Conservation (phyloP, 768 basidiomycete species). For the Tylopilus plumbeoviolaceoides region DNA sequence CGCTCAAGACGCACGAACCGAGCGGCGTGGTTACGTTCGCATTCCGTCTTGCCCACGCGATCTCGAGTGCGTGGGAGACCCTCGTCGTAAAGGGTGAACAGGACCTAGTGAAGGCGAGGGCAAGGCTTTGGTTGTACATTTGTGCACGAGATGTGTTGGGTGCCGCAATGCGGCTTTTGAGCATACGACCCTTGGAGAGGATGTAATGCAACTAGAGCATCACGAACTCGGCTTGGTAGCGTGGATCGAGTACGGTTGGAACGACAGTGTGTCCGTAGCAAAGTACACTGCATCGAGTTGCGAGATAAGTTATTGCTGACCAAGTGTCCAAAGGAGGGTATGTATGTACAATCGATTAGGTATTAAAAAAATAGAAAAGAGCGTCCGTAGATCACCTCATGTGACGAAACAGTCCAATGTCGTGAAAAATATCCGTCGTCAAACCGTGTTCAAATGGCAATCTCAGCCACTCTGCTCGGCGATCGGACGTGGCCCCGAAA, state of each 20-base stretch:
- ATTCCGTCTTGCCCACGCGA: slow-evolving; percentile 82
- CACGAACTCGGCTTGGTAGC: too few species aligned
- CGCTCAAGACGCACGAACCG: slow-evolving; percentile 82
- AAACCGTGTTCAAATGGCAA: background rate
- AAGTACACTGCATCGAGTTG: too few species aligned
- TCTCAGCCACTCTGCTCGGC: slow-evolving; percentile 12
- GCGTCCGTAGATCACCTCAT: background rate
- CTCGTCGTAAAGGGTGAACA: slow-evolving; percentile 81
- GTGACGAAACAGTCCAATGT: background rate
- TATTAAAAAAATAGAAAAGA: background rate
- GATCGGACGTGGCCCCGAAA: slow-evolving; percentile 7
- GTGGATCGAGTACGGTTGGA: too few species aligned
- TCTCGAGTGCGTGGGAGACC: slow-evolving; percentile 89
- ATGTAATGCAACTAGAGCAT: too few species aligned
- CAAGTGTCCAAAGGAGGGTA: background rate
- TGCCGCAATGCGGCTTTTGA: slow-evolving; percentile 81
- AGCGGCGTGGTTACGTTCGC: slow-evolving; percentile 88
- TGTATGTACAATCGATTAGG: background rate
- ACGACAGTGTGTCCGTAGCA: too few species aligned
- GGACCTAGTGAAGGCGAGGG: slow-evolving; percentile 72
- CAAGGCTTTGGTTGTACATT: slow-evolving; percentile 85
- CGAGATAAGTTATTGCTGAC: background rate
- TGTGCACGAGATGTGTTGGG: slow-evolving; percentile 88
- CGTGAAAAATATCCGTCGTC: background rate
- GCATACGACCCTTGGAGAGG: slow-evolving; percentile 84